phyloP scores from a whole-genome alignment of 495 filamentous ascomycete genomes.

The Penicillium bovifimosum region DNA sequence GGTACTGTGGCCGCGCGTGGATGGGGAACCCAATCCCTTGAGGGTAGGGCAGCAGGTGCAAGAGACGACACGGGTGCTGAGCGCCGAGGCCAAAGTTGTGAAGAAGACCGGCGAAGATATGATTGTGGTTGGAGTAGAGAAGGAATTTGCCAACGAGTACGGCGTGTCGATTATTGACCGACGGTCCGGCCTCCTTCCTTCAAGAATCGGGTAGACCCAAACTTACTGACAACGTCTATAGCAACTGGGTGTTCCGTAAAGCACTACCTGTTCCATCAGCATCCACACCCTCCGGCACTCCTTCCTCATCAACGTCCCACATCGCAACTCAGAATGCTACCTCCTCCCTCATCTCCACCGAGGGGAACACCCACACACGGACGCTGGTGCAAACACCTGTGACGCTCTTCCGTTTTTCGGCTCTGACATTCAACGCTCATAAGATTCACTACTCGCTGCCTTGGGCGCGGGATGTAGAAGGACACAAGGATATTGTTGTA shows the following conservation, averaged over 20 bases:
- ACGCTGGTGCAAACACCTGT: conserved; percentile 49
- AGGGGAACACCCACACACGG: conserved; percentile 31
- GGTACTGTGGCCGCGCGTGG: conserved; percentile 43
- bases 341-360: conserved; percentile 21
- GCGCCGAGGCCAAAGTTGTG: conserved; percentile 46
- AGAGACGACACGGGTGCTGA: conserved; percentile 53
- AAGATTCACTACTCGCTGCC: conserved; percentile 64
- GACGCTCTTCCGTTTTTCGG: conserved; percentile 65
- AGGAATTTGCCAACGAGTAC: conserved; percentile 47
- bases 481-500: conserved; percentile 54
- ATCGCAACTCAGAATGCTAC: conserved; percentile 21
- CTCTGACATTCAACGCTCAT: conserved; percentile 67
- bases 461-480: conserved; percentile 55
- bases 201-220: neutral
- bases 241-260: conserved; percentile 57
- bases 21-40: conserved; percentile 36
- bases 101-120: conserved; percentile 54
- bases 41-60: conserved; percentile 48
- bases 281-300: conserved; percentile 11
- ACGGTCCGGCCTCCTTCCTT: conserved; percentile 29
- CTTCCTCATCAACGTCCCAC: conserved; percentile 8
- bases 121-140: conserved; percentile 62
- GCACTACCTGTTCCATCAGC: conserved; percentile 30
- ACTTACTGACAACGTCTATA: conserved; percentile 14
- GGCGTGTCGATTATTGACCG: conserved; percentile 51